Conservation (phyloP, 1,139 yeast genomes). For the Scheffersomyces illinoinensis region DNA sequence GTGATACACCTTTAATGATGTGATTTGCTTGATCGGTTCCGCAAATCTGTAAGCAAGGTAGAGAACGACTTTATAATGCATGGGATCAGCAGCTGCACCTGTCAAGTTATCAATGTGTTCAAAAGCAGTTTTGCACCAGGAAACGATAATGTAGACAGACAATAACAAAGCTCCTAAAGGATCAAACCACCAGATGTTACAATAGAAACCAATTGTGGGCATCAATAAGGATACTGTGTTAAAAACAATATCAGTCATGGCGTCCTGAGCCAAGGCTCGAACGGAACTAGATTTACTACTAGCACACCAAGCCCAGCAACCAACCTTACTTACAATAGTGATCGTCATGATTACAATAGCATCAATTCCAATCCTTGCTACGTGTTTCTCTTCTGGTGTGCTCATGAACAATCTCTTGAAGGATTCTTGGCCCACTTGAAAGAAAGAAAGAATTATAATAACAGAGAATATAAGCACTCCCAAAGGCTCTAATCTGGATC, state of each 20-base stretch:
- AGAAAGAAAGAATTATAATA: constrained; percentile 67
- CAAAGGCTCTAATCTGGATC: constrained; percentile 72
- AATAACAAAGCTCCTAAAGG: constrained; percentile 69
- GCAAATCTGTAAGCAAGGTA: constrained; percentile 73
- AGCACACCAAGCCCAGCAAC: constrained; percentile 67
- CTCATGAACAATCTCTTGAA: constrained; percentile 33
- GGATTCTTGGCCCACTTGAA: constrained; percentile 73
- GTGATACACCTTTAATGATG: constrained; percentile 71
- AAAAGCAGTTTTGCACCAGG: constrained; percentile 66
- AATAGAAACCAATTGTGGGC: constrained; percentile 59
- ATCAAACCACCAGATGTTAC: constrained; percentile 69
- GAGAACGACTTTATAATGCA: constrained; percentile 64
- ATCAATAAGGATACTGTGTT: constrained; percentile 62
- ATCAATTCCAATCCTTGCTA: constrained; percentile 53
- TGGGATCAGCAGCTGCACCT: constrained; percentile 67
- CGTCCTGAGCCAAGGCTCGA: constrained; percentile 81
- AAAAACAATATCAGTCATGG: constrained; percentile 74
- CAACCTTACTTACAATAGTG: constrained; percentile 61
- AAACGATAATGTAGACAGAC: constrained; percentile 60
- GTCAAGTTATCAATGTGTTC: constrained; percentile 76
- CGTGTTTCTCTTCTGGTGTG: constrained; percentile 29
- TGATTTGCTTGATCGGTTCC: constrained; percentile 62
- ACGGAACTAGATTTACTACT: constrained; percentile 67
- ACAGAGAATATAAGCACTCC: constrained; percentile 76
- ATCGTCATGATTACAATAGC: constrained; percentile 61